Percentiles rank a stretch among this genome's conserved stretches.
phyloP scores from a whole-genome alignment of 495 filamentous ascomycete species.

The Viridothelium virens region DNA sequence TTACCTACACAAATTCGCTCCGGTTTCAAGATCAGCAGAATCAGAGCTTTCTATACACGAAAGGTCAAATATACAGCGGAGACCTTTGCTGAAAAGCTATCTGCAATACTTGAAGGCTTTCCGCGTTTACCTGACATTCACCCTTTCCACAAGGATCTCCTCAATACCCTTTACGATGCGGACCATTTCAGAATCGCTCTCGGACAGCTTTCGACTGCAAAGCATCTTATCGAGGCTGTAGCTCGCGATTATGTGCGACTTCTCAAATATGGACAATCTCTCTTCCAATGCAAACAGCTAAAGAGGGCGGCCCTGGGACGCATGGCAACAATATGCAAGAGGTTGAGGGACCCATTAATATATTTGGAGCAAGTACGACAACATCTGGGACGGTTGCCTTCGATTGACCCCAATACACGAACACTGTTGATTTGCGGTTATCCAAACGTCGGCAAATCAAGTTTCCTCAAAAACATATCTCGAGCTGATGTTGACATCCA shows the following conservation, averaged over 20 bases:
- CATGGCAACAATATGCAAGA: constrained; percentile 93
- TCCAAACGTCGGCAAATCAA: constrained; percentile 96
- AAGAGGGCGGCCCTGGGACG: constrained; percentile 83
- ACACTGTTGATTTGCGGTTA: constrained; percentile 95
- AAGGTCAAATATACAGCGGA: constrained; percentile 99
- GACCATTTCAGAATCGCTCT: constrained; percentile 97
- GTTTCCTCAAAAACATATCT: constrained; percentile 83
- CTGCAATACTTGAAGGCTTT: constrained; percentile 82
- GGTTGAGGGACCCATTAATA: constrained; percentile 83
- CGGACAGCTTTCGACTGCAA: constrained; percentile 90
- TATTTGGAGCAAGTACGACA: constrained; percentile 98
- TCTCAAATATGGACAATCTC: constrained; percentile 88
- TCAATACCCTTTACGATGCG: constrained; percentile 86
- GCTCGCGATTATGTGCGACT: constrained; percentile 88
- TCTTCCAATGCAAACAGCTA: constrained; percentile 94
- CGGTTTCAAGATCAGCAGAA: constrained; percentile 94
- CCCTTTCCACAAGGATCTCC: constrained; percentile 86
- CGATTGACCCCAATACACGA: constrained; percentile 92
- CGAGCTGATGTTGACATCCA: constrained; percentile 96
- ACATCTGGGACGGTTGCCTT: constrained; percentile 93
- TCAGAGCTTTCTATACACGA: constrained; percentile 89
- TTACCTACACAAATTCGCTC: constrained; percentile 92
- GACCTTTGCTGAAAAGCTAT: constrained; percentile 91
- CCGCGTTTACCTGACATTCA: constrained; percentile 92
- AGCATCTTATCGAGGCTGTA: constrained; percentile 92